Base-by-base conservation (phyloP, 2,329 filamentous ascomycete genomes). In the Helminthosporium solani region DNA sequence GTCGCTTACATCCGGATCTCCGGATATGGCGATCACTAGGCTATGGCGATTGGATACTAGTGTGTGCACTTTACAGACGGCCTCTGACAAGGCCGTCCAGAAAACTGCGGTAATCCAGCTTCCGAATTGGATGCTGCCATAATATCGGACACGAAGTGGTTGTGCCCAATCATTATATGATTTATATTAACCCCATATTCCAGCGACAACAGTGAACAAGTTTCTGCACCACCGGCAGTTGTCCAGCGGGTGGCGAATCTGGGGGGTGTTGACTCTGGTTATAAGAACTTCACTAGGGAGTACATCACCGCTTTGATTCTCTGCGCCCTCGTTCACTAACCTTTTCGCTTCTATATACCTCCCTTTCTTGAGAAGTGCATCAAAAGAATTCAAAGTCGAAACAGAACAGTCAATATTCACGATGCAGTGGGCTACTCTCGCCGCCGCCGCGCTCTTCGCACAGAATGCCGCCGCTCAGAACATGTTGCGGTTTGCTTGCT, bases 401-500 rank as follows among this genome's bases (percentile, higher is more conserved):
- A 42, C 40, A 28, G 12, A 12, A 47, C 33, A 39, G 41, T 49
- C 42, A 28, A 46, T 50, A 43, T 42, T 47, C 46, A 65, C 42
- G 21, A 66, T 66, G 64, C 54, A 61, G 54, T 66, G 61, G 64
- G 46, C 53, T 46, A 62, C 54, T 34, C 45, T 64, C 41, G 51
- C 61, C 42, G 52, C 54, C 25, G 56, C 52, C 25, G 57, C 57
- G 44, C 55, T 57, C 11, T 50, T 66, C 16, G 47, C 53, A 34
- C 51, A 57, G 33, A 56, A 63, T 49, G 58, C 46, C 23, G 53
- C 55, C 35, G 61, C 62, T 36, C 57, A 61, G 39, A 60, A 56
- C 21, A 67, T 67, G 64, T 52, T 67, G 47, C 61, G 63, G 37
- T 67, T 66, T 31, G 61, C 64, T 18, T 67, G 64, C 56, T 67